These are phyloP conservation scores for Dictyostelium purpureum DNA, from an alignment of 78 protist species.

Conservation along the genomic window DNA sequence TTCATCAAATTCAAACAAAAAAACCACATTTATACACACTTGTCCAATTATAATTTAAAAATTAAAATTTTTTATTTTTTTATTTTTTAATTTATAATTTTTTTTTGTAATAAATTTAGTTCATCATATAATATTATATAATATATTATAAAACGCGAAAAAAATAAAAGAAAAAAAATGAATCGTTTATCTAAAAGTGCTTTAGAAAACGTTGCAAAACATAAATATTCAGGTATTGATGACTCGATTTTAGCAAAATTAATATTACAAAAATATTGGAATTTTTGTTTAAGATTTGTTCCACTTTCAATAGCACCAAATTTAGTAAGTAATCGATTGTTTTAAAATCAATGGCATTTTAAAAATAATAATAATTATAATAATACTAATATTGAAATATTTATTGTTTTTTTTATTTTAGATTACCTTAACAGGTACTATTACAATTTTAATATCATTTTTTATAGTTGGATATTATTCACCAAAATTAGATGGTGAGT, in stretches of 20 bases:
- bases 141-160: too few species aligned
- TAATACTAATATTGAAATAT: not conserved
- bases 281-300: slow-evolving; percentile 36
- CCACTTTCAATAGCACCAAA: slow-evolving; percentile 60
- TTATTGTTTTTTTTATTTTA: not conserved
- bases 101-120: too few species aligned
- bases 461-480: slow-evolving; percentile 51
- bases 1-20: too few species aligned
- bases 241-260: slow-evolving; percentile 49
- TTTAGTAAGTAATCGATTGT: slow-evolving; percentile 29
- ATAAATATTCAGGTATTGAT: slow-evolving; percentile 70
- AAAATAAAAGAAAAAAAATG: not conserved
- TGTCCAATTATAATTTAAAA: too few species aligned
- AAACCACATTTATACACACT: too few species aligned
- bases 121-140: too few species aligned
- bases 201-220: slow-evolving; percentile 27
- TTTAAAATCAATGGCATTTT: not conserved
- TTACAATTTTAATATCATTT: slow-evolving; percentile 28
- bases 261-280: slow-evolving; percentile 47
- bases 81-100: too few species aligned
- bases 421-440: slow-evolving; percentile 79
- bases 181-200: slow-evolving; percentile 36
- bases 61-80: too few species aligned
- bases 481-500: slow-evolving; percentile 35
- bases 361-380: not conserved